Evolutionary conservation across 164 flowering plant species (phyloP).

Genomic region (Vitis vinifera): DNA sequence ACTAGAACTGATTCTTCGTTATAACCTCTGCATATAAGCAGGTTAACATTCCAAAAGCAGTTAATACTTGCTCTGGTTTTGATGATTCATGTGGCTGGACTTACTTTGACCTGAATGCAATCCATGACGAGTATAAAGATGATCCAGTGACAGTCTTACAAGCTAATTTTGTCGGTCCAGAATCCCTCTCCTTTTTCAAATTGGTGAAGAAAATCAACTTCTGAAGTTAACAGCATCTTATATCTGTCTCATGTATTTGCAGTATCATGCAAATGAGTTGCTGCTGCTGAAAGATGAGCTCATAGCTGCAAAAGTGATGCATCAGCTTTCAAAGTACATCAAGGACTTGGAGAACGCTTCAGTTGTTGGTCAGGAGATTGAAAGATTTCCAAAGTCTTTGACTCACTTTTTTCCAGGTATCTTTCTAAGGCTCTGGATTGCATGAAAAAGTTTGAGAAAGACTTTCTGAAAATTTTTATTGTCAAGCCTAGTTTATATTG

Average conservation of each 20-base stretch:
- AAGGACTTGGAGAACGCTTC: slow-evolving; percentile 40
- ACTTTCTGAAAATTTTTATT: neutral
- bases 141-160: slow-evolving; percentile 42
- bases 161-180: slow-evolving; percentile 58
- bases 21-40: slow-evolving; percentile 12
- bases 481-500: too few relatives aligned
- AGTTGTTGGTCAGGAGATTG: slow-evolving; percentile 38
- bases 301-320: slow-evolving; percentile 39
- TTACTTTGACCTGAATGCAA: slow-evolving; percentile 62
- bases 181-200: neutral
- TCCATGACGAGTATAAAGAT: slow-evolving; percentile 53
- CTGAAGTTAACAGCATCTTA: neutral
- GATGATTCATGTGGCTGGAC: slow-evolving; percentile 58
- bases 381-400: slow-evolving; percentile 43
- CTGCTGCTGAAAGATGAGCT: slow-evolving; percentile 51
- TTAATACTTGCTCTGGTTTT: slow-evolving; percentile 51
- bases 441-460: neutral
- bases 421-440: neutral
- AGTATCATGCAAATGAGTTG: slow-evolving; percentile 62
- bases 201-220: too few relatives aligned
- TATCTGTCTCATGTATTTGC: slow-evolving; percentile 12
- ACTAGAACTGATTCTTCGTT: neutral
- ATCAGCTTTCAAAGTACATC: slow-evolving; percentile 47
- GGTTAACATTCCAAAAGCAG: slow-evolving; percentile 51
- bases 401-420: slow-evolving; percentile 69